Percentiles rank a stretch among this genome's conserved stretches.
phyloP scores from a whole-genome alignment of 176 grass and related monocot species.

The Neostapfia colusana region DNA sequence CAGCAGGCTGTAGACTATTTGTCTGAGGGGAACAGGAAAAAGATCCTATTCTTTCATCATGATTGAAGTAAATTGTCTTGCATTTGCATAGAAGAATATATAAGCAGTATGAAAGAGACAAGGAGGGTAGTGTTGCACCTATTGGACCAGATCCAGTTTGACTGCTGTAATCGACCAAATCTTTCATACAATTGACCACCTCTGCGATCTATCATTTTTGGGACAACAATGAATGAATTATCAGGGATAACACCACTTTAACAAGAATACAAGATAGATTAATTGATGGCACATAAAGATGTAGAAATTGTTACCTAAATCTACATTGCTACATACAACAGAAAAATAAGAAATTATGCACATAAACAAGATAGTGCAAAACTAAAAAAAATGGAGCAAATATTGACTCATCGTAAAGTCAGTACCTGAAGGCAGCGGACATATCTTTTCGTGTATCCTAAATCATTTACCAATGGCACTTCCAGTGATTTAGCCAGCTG shows the following conservation, averaged over 20 bases:
- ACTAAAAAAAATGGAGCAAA: background rate
- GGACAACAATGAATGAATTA: constrained; percentile 2
- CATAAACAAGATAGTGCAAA: constrained; percentile 13
- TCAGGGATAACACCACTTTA: constrained; percentile 16
- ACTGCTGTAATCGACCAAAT: constrained; percentile 83
- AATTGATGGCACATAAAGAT: background rate
- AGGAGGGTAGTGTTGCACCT: constrained; percentile 42
- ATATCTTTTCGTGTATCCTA: constrained; percentile 99
- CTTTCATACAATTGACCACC: constrained; percentile 92
- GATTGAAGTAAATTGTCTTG: constrained; percentile 11
- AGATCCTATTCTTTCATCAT: background rate
- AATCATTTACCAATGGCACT: constrained; percentile 97
- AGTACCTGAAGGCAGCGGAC: constrained; percentile 91
- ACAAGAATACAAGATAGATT: constrained; percentile 11
- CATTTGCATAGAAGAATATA: constrained; percentile 4
- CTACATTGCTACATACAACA: background rate
- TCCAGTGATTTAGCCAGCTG: constrained; percentile 88
- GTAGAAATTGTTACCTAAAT: background rate
- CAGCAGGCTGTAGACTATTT: background rate
- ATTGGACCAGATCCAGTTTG: constrained; percentile 72
- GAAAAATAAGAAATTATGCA: background rate
- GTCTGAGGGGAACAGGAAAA: background rate
- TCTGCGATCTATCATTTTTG: constrained; percentile 67
- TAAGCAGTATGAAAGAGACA: background rate
- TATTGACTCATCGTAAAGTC: background rate